phyloP scores from a whole-genome alignment of 139 green algal species.

The Chlamydomonas sphaeroides region DNA sequence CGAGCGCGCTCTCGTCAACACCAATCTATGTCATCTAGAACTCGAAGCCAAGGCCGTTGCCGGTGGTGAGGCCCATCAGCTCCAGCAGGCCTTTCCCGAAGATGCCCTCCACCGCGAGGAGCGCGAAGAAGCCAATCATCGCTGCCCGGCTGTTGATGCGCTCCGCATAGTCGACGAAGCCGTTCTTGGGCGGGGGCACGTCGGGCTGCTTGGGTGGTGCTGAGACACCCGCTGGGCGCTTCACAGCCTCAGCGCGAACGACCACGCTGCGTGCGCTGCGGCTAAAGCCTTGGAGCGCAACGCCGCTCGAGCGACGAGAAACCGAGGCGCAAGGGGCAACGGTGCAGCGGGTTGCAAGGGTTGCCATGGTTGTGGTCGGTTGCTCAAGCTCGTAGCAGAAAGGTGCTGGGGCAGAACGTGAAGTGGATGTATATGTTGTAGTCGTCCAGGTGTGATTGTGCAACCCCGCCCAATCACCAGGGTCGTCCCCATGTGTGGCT shows the following conservation, averaged over 20 bases:
- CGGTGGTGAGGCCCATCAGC: slow-evolving; percentile 61
- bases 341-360: no score
- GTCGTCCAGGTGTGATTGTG: background rate
- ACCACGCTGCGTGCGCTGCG: background rate
- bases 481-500: no score
- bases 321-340: background rate
- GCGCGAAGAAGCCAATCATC: slow-evolving; percentile 91
- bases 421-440: no score
- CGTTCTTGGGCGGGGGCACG: slow-evolving; percentile 61
- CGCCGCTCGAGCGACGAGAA: background rate
- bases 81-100: slow-evolving; percentile 78
- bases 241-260: slow-evolving; percentile 24
- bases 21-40: no score
- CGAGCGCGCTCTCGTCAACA: no score
- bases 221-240: slow-evolving; percentile 67
- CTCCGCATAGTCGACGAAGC: slow-evolving; percentile 85
- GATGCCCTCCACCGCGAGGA: slow-evolving; percentile 82
- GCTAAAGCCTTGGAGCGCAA: background rate
- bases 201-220: slow-evolving; percentile 60
- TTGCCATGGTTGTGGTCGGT: background rate
- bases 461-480: no score
- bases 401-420: no score
- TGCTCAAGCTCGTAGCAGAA: no score
- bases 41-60: slow-evolving; percentile 80
- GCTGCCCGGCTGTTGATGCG: slow-evolving; percentile 81